These are phyloP conservation scores for Ananas comosus DNA, from an alignment of 176 grass and related monocot genomes.

Conservation along the genomic window DNA sequence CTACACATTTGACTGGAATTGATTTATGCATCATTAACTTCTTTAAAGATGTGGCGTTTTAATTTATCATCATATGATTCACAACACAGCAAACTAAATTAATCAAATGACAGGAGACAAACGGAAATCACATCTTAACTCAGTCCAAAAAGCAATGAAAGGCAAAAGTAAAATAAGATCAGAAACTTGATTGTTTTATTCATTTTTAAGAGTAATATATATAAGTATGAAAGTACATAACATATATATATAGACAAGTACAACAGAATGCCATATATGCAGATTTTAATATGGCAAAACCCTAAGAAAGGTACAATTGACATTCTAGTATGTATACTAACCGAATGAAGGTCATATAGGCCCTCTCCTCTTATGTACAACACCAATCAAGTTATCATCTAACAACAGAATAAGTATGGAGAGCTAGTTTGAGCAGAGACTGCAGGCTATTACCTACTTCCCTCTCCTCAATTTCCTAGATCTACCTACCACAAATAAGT, in stretches of 20 bases:
- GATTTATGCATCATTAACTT: no score
- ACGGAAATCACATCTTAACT: no score
- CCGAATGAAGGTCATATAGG: background rate
- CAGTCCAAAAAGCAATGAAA: no score
- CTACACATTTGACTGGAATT: no score
- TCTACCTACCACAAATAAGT: conserved; percentile 15
- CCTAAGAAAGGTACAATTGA: background rate
- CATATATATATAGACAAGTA: background rate
- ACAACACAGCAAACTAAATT: no score
- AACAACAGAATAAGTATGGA: conserved; percentile 3
- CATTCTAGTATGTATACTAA: background rate
- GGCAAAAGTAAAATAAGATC: no score
- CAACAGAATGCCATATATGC: background rate
- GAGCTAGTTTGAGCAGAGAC: conserved; percentile 55
- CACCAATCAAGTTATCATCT: background rate
- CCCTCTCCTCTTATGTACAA: background rate
- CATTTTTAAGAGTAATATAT: no score
- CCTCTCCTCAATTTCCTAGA: conserved; percentile 54
- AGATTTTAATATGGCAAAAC: background rate
- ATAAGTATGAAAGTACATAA: background rate
- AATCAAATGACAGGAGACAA: no score
- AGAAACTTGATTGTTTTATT: no score
- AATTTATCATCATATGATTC: no score
- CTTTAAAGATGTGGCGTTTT: no score
- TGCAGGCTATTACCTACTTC: conserved; percentile 91